Evolutionary conservation across 805 yeast genomes (phyloP), one percentile per base, ranked within the genome.

Genomic region (Ogataea ganodermae): DNA sequence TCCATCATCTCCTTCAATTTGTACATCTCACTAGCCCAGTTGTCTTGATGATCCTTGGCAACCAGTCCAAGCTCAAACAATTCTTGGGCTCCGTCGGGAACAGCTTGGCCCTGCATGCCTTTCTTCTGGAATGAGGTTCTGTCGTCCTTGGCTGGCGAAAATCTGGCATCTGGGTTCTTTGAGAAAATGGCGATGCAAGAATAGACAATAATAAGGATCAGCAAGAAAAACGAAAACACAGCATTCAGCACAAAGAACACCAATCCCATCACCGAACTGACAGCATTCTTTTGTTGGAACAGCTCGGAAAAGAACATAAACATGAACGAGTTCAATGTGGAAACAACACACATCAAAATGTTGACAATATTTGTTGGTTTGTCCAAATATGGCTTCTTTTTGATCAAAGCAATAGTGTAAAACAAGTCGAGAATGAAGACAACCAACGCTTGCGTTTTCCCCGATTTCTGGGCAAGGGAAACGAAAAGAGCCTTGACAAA

Each of bases 121-220:
- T 54, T 62, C 52, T 57, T 75, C 62, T 86, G 94, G 81, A 91
- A 91, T 8, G 96, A 89, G 18, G 89, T 83, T 78, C 97, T 83
- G 66, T 91, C 97, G 68, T 91, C 97, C 59, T 75, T 83, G 9
- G 96, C 95, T 10, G 95, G 94, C 43, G 86, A 88, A 65, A 86
- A 86, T 66, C 94, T 79, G 9, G 90, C 82, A 67, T 89, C 96
- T 22, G 96, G 97, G 64, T 89, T 89, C 72, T 85, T 88, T 27
- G 91, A 83, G 56, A 83, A 73, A 1, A 86, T 51, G 7, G 87
- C 81, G 58, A 82, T 69, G n/a, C 69, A 64, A 46, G 84, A 77
- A 56, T 86, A 83, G 2, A 81, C 81, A 50, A 90, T 74, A 58
- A 88, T 84, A 71, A 84, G 67, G 28, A 90, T 56, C 64, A 91